Conservation (phyloP, 192 early-diverging fungal species). For the Jimgerdemannia lactiflua region DNA sequence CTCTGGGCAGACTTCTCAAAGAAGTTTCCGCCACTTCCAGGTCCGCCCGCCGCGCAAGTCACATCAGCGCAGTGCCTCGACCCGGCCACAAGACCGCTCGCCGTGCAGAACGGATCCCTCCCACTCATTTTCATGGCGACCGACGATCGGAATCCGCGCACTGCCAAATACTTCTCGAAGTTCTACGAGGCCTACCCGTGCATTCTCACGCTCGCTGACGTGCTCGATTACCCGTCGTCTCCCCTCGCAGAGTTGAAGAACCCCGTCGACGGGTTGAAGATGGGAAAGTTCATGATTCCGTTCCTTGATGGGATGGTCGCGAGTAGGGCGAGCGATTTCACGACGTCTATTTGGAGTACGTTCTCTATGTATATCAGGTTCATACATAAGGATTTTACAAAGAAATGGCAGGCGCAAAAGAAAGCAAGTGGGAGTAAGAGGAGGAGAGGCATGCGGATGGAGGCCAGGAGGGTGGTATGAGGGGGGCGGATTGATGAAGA, state of each 20-base stretch:
- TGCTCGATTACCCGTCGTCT: slow-evolving; percentile 4
- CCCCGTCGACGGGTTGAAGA: slow-evolving; percentile 6
- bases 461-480: no score
- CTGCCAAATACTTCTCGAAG: slow-evolving; percentile 9
- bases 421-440: no score
- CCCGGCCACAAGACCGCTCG: neutral
- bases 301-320: slow-evolving; percentile 26
- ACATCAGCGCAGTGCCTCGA: neutral
- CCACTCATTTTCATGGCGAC: slow-evolving; percentile 46
- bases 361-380: slow-evolving; percentile 22
- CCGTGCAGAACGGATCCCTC: slow-evolving; percentile 2
- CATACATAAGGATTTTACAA: slow-evolving; percentile 4
- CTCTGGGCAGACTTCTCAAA: slow-evolving; percentile 9
- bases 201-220: slow-evolving; percentile 34
- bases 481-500: no score
- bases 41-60: neutral
- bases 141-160: slow-evolving; percentile 34
- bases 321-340: slow-evolving; percentile 11
- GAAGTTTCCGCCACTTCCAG: neutral
- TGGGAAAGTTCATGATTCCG: slow-evolving; percentile 18
- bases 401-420: neutral
- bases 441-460: no score
- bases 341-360: slow-evolving; percentile 20
- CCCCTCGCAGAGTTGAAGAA: slow-evolving; percentile 9
- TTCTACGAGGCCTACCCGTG: slow-evolving; percentile 35